Evolutionary conservation across 176 grass and related monocot species (phyloP).

Genomic region (Cenchrus fungigraminus): DNA sequence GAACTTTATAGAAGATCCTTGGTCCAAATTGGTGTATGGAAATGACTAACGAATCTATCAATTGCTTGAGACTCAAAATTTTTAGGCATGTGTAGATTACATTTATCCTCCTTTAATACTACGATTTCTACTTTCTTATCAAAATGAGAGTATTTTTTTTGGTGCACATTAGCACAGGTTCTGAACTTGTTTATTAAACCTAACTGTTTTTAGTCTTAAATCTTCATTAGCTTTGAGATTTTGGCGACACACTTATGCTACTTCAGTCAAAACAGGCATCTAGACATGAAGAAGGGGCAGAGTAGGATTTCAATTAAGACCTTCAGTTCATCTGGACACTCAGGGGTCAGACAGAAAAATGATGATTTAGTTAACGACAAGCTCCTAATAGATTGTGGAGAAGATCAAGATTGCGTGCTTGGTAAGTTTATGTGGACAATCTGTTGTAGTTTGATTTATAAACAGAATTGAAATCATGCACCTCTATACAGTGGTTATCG

Average conservation of each 20-base stretch:
- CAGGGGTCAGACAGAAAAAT: conserved; percentile 48
- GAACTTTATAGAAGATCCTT: not conserved
- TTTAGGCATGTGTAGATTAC: not conserved
- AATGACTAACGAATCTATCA: not conserved
- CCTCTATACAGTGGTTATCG: not conserved
- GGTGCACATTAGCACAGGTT: not conserved
- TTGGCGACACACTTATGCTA: conserved; percentile 6
- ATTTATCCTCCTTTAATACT: not conserved
- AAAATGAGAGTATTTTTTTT: not conserved
- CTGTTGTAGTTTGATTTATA: not conserved
- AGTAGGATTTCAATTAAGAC: conserved; percentile 36
- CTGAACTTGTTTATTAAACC: not conserved
- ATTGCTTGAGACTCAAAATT: not conserved
- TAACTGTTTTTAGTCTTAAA: conserved; percentile 13
- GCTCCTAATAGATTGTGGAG: conserved; percentile 77
- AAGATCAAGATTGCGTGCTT: conserved; percentile 80
- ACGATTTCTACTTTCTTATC: not conserved
- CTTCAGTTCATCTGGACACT: conserved; percentile 52
- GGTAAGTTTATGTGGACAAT: conserved; percentile 53
- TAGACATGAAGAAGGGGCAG: conserved; percentile 40
- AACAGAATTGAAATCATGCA: not conserved
- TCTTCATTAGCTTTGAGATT: not conserved
- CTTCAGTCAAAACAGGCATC: conserved; percentile 36
- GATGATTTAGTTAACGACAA: conserved; percentile 47
- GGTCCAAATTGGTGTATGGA: not conserved